Evolutionary conservation across 129 eudicot genomes (phyloP).

Genomic region (Erigeron canadensis): DNA sequence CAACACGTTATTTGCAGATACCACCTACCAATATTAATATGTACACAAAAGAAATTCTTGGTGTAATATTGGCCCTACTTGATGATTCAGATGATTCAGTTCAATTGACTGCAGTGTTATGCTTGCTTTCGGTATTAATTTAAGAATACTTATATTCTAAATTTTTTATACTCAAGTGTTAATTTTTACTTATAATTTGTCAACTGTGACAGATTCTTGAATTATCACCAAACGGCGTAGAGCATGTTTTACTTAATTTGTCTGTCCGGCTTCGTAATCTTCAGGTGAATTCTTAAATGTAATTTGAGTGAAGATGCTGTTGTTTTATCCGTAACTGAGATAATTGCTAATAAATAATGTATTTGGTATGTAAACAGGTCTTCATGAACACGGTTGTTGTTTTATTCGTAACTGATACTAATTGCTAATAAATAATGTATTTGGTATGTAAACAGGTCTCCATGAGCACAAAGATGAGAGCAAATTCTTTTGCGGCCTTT

Average conservation of each 20-base stretch:
- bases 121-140: slow-evolving; percentile 70
- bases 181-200: background rate
- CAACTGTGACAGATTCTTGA: slow-evolving; percentile 64
- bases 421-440: background rate
- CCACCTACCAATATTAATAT: slow-evolving; percentile 60
- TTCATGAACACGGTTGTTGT: slow-evolving; percentile 46
- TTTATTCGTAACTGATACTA: background rate
- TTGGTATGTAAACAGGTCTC: slow-evolving; percentile 51
- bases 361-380: slow-evolving; percentile 45
- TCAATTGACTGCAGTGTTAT: slow-evolving; percentile 90
- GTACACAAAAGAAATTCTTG: slow-evolving; percentile 80
- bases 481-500: slow-evolving; percentile 91
- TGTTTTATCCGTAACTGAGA: background rate
- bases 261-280: slow-evolving; percentile 94
- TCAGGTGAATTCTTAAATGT: slow-evolving; percentile 50
- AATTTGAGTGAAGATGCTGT: background rate
- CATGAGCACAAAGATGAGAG: slow-evolving; percentile 75
- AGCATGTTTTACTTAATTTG: slow-evolving; percentile 74
- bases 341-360: slow-evolving; percentile 1
- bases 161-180: background rate
- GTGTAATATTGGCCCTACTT: slow-evolving; percentile 87
- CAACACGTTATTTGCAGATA: slow-evolving; percentile 58
- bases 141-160: background rate
- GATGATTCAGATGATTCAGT: slow-evolving; percentile 92
- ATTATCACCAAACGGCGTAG: slow-evolving; percentile 68